Evolutionary conservation across 768 basidiomycete species (phyloP).

Genomic region (Leucocoprinus leucothites): DNA sequence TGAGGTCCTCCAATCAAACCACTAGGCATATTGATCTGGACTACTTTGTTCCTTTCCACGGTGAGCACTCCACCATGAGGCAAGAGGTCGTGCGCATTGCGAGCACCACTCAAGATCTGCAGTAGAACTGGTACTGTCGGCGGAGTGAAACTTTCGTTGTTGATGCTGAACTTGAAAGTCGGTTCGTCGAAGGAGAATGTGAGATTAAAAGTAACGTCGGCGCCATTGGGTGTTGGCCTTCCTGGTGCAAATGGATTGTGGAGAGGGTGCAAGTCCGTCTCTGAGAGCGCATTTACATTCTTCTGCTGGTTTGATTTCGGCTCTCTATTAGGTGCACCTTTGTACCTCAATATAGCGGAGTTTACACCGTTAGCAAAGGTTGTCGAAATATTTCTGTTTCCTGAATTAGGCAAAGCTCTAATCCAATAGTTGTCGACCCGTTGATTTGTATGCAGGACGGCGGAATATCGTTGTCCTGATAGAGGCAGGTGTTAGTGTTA

Average conservation of each 20-base stretch:
- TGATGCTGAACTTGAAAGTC: constrained; percentile 18
- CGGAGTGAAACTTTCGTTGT: constrained; percentile 20
- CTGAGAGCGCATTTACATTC: constrained; percentile 13
- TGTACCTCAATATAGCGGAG: constrained; percentile 41
- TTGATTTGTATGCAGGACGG: constrained; percentile 32
- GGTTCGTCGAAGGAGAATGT: constrained; percentile 17
- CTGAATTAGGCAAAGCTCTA: constrained; percentile 23
- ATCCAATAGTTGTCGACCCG: constrained; percentile 36
- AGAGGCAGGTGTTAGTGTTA: neutral
- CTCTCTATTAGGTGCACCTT: constrained; percentile 24
- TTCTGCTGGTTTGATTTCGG: constrained; percentile 26
- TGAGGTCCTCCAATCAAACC: constrained; percentile 24
- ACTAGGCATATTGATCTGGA: constrained; percentile 43
- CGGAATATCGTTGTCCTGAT: constrained; percentile 39
- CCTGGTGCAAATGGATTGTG: constrained; percentile 31
- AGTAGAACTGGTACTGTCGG: constrained; percentile 36
- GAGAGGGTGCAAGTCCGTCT: constrained; percentile 34
- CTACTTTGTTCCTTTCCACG: constrained; percentile 40
- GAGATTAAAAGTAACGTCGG: constrained; percentile 35
- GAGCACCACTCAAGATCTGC: constrained; percentile 36
- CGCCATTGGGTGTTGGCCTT: constrained; percentile 27
- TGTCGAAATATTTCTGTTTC: constrained; percentile 5
- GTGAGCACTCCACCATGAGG: constrained; percentile 37
- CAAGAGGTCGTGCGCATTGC: constrained; percentile 34
- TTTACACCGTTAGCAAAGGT: constrained; percentile 36